These are phyloP conservation scores for Serendipita sp. DNA, from an alignment of 768 basidiomycete genomes.

Conservation along the genomic window DNA sequence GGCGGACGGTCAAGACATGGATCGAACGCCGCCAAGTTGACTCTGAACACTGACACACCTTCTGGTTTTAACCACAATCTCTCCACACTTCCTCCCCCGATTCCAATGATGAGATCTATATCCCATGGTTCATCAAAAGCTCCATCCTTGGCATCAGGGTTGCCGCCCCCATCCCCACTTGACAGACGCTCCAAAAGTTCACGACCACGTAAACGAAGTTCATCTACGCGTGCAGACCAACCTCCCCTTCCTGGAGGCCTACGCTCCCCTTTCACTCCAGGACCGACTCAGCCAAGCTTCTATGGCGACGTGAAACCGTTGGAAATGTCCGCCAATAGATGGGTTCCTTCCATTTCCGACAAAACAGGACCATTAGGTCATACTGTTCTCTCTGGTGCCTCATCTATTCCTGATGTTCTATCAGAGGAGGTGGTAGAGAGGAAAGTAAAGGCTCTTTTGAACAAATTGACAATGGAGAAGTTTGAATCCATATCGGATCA, in stretches of 20 bases:
- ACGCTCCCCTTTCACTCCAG: neutral
- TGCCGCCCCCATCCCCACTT: neutral
- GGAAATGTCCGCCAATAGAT: slow-evolving; percentile 64
- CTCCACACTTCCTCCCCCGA: neutral
- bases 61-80: neutral
- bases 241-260: neutral
- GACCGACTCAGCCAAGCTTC: slow-evolving; percentile 8
- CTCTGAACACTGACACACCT: neutral
- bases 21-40: neutral
- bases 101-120: neutral
- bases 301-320: slow-evolving; percentile 62
- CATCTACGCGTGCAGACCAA: slow-evolving; percentile 2
- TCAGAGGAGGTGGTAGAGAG: slow-evolving; percentile 28
- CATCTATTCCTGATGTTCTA: slow-evolving; percentile 9
- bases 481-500: slow-evolving; percentile 32
- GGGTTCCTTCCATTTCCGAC: slow-evolving; percentile 32
- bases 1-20: neutral
- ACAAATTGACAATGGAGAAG: slow-evolving; percentile 33
- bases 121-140: slow-evolving; percentile 1
- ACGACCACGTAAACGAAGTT: neutral
- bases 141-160: neutral
- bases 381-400: neutral
- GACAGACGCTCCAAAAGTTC: neutral
- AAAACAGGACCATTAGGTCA: neutral
- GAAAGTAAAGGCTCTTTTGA: slow-evolving; percentile 33